phyloP scores from a whole-genome alignment of 257 asterid species.

The Fraxinus americana region DNA sequence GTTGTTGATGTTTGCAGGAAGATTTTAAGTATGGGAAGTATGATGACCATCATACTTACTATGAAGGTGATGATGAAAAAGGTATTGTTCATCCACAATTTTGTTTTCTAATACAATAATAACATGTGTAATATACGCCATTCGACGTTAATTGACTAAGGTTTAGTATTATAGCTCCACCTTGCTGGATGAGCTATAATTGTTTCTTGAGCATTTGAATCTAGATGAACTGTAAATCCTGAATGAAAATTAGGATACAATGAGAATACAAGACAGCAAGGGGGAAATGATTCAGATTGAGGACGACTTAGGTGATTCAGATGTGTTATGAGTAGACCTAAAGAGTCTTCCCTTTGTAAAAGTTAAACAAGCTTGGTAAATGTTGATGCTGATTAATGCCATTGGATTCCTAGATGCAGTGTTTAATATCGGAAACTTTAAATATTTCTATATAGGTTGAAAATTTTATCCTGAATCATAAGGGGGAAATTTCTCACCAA shows the following conservation, averaged over 20 bases:
- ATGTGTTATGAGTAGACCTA: background rate
- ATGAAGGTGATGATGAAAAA: conserved; percentile 69
- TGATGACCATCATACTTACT: conserved; percentile 74
- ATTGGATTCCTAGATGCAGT: background rate
- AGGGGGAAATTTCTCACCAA: background rate
- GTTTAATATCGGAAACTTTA: background rate
- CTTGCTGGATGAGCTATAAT: background rate
- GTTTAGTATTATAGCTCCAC: too few species aligned
- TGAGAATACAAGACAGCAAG: background rate
- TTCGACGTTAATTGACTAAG: too few species aligned
- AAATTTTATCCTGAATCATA: background rate
- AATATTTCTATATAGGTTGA: background rate
- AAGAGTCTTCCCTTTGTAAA: background rate
- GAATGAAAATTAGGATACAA: background rate
- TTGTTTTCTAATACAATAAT: background rate
- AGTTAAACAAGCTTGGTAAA: too few species aligned
- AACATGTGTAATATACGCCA: background rate
- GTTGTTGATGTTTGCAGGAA: conserved; percentile 50
- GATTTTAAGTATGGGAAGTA: conserved; percentile 68
- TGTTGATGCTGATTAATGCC: background rate
- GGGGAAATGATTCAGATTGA: background rate
- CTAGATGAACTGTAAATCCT: background rate
- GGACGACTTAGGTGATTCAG: background rate
- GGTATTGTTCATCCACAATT: conserved; percentile 35
- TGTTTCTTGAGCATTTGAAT: background rate